Base-by-base conservation (phyloP, 2,329 filamentous ascomycete genomes). In the Helicocarpus griseus region DNA sequence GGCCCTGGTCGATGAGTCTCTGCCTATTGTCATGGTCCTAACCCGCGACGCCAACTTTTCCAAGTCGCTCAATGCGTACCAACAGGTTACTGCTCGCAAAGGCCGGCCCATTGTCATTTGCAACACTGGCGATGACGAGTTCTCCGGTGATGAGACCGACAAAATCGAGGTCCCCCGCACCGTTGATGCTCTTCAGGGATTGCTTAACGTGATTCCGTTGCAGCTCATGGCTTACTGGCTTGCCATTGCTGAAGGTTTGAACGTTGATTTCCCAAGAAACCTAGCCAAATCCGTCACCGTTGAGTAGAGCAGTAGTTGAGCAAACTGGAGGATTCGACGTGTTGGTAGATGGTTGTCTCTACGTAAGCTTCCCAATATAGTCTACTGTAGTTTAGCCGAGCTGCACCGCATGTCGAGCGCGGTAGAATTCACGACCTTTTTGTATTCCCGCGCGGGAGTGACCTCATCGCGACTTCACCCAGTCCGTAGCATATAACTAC, bases 191-290 rank as follows among this genome's bases (percentile, higher is more conserved):
- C 81, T 98, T 53, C 93, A 98, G 77, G 93, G 93, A 71, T 85
- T 98, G 62, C 81, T 98, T 67, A 98, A 98, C 73, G 93, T 98
- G 65, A 88, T 98, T 61, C 93, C 93, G 48, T 80, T 98, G 65
- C 93, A 98, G 78, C 80, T 98, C 63, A 96, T 98, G 76, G 88
- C 93, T 54, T 98, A 98, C 81, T 97, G 93, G 91, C 83, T 98
- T 58, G 93, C 93, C 50, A 91, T 98, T 63, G 86, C 86, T 60
- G 93, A 95, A 77, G 91, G 90, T 49, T 78, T 96, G 60, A 97
- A 98, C 69, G 93, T 98, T 54, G 93, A 98, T 70, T 97, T 97
- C 82, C 93, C 93, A 53, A 86, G 93, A 66, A 98, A 98, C 78
- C 76, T 98, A 75, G 93, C 93, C 71, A 98, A 98, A 83, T 95